phyloP scores from a whole-genome alignment of 768 basidiomycete species.

The Collybia nuda region DNA sequence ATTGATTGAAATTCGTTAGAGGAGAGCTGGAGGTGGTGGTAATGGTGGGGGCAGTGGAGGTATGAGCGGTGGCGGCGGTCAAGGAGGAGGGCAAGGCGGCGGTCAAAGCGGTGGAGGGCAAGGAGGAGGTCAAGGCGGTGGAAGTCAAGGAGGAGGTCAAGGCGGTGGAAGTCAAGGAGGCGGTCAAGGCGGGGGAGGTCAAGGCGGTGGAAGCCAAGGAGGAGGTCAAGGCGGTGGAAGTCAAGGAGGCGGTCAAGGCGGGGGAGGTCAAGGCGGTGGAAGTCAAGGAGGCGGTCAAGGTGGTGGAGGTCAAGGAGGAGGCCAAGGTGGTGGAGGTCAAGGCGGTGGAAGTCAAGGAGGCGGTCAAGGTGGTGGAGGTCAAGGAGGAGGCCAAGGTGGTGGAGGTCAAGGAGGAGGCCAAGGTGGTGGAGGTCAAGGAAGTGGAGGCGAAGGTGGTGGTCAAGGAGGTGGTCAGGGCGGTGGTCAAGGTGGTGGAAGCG shows the following conservation, averaged over 20 bases:
- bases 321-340: conserved; percentile 12
- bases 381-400: conserved; percentile 27
- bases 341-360: conserved; percentile 2
- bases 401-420: not conserved
- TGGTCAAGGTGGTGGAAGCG: too few species aligned
- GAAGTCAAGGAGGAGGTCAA: not conserved
- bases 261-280: conserved; percentile 24
- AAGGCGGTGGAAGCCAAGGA: too few species aligned
- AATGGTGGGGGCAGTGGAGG: too few species aligned
- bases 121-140: conserved; percentile 8
- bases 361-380: conserved; percentile 6
- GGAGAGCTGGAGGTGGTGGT: conserved; percentile 9
- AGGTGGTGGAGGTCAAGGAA: too few species aligned
- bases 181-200: too few species aligned
- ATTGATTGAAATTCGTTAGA: not conserved
- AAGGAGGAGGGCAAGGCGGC: not conserved
- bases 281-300: conserved; percentile 16
- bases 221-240: too few species aligned
- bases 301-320: not conserved
- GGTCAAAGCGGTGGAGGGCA: not conserved
- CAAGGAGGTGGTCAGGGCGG: too few species aligned
- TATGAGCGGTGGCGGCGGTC: too few species aligned
- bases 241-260: too few species aligned
- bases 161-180: too few species aligned
- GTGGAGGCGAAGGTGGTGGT: too few species aligned